Base-by-base conservation (phyloP, 768 basidiomycete species). In the Lyophyllum atratum region DNA sequence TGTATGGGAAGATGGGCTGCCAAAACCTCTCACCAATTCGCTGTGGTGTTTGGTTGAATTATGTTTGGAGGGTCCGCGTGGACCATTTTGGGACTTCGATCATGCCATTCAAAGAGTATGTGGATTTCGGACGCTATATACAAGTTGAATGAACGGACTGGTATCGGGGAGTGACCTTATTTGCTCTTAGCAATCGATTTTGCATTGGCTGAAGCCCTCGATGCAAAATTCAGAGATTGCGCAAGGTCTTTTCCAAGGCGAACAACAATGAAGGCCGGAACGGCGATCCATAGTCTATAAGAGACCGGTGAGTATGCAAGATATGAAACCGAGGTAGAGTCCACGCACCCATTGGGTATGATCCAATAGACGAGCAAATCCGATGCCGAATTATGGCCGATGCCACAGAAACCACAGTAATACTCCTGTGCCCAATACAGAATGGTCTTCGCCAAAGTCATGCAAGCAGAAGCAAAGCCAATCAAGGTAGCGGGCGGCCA, bases 381-480 rank as follows among this genome's bases (percentile, higher is more conserved):
- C 44, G 65, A 59, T 22, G 74, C 54, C 11, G 76, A 64, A 65
- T 95, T 95, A 66, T 96, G 94, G 9, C 92, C 92, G 26, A 87
- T 74, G 10, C 83, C 76, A 64, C 92, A 93, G 49, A 76, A 85
- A 2, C 80, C 78, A 68, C 91, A 92, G 66, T 78, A 92, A 70
- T 87, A 89, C 70, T 95, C 93, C 68, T 93, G 87, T 14, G 77
- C 68, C 79, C 82, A 84, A 71, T 95, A 96, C n/a, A 96, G 78
- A 7, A 85, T 68, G 2, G 94, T 96, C 76, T 96, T 95, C 34
- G 86, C 82, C 40, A 94, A 72, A 0, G 94, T 95, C 87, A 93
- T 86, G n/a, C 80, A 70, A 2, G 80, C 86, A 1, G 84, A 79
- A 17, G 82, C 76, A 65, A 94, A 90, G 4, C 92, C 94, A 52